A percentile compares a stretch with the other conserved stretches of the same genome.
These are phyloP conservation scores for Pythium sp. DNA, from an alignment of 352 stramenopile genomes.

Conservation along the genomic window DNA sequence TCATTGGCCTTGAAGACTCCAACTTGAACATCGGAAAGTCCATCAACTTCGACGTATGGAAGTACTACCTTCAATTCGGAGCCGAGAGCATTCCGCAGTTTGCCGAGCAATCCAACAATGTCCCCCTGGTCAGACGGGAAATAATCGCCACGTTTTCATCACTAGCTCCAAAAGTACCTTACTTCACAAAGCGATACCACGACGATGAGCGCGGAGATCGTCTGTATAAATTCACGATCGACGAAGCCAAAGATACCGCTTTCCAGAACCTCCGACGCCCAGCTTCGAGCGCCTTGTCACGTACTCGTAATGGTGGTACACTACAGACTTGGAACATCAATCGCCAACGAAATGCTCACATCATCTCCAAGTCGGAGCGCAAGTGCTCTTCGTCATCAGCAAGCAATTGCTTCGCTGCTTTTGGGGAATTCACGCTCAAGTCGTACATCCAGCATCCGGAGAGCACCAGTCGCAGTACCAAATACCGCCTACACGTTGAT, in stretches of 20 bases:
- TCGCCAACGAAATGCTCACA: conserved; percentile 7
- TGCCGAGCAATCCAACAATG: not conserved
- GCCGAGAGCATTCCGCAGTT: conserved; percentile 1
- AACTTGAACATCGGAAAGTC: conserved; percentile 41
- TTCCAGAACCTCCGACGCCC: not conserved
- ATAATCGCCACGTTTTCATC: not conserved
- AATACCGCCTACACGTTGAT: conserved; percentile 6
- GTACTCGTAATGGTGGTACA: not conserved
- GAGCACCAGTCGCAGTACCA: not conserved
- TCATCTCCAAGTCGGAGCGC: conserved; percentile 6
- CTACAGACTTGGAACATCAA: not conserved
- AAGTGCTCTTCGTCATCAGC: not conserved
- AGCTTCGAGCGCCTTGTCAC: not conserved
- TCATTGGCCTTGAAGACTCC: conserved; percentile 29
- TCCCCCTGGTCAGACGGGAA: not conserved
- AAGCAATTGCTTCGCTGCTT: not conserved
- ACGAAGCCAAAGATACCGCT: not conserved
- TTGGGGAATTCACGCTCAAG: conserved; percentile 7
- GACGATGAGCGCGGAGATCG: conserved; percentile 10
- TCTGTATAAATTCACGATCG: conserved; percentile 9
- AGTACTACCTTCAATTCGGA: conserved; percentile 33
- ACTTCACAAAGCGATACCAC: conserved; percentile 14
- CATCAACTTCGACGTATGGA: conserved; percentile 33
- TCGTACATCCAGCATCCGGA: conserved; percentile 2
- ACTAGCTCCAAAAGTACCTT: not conserved